Base-by-base conservation (phyloP, 148 eudicot genomes). In the Salicornia ramosissima region DNA sequence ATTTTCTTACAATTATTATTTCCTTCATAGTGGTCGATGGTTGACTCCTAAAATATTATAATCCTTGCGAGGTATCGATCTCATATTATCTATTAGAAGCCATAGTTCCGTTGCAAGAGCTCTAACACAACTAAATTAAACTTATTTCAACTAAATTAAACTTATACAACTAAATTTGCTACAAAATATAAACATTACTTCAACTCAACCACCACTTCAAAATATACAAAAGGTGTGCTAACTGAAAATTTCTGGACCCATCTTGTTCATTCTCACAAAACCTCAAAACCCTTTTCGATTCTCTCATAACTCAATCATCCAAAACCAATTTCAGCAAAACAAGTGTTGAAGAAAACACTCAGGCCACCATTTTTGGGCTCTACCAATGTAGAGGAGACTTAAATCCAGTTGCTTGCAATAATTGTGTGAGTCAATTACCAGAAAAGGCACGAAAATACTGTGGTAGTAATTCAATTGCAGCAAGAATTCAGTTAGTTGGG, bases 321-420 rank as follows among this genome's bases (percentile, higher is more conserved):
- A 68, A 71, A 19, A 34, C 82, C 31, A 92, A 84, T 22, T 92
- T 86, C 85, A 83, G 62, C 87, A 83, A 84, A 6, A 67, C 85
- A 50, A 82, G 85, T 0, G 5, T 79, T 14, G 90, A 88, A 4
- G 75, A 75, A 0, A 70, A 29, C 73, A 71, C 64, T 42, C 67
- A 81, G 54, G 28, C 81, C 14, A 69, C 89, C 71, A 75, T 93
- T 26, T 52, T 65, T 18, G 98, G 98, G 7, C 78, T 90, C 2
- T 93, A 81, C 61, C 98, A 93, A 78, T 93, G 98, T 82, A 71
- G 98, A 10, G 88, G 88, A 6, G 96, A 93, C 78, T 77, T 93
- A 24, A 78, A 76, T 0, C 60, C 30, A 21, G 56, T 16, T 2
- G 90, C 78, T 24, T 93, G 98, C 73, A 47, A 40, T 53, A 33